phyloP scores from a whole-genome alignment of 768 basidiomycete genomes.

The Hericium coralloides region DNA sequence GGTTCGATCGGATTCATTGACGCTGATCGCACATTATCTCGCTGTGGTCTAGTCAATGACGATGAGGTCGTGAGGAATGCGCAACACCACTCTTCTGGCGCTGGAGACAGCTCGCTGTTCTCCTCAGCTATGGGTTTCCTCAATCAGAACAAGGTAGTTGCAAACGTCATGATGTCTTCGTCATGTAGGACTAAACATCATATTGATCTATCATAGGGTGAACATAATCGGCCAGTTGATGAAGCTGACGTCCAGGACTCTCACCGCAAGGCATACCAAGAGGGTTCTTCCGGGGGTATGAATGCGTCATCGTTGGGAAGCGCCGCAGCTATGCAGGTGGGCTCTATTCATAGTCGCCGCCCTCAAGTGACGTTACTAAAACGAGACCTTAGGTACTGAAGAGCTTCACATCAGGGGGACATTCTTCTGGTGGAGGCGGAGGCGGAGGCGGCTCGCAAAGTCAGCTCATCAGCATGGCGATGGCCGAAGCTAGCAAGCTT shows the following conservation, averaged over 20 bases:
- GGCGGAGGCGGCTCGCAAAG: slow-evolving; percentile 39
- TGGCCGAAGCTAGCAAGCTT: slow-evolving; percentile 72
- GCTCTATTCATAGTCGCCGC: neutral
- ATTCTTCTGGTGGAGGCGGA: slow-evolving; percentile 16
- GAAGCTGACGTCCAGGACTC: slow-evolving; percentile 54
- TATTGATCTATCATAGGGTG: slow-evolving; percentile 25
- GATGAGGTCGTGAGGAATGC: slow-evolving; percentile 54
- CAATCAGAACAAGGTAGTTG: slow-evolving; percentile 39
- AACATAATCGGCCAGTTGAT: slow-evolving; percentile 54
- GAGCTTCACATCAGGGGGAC: slow-evolving; percentile 55
- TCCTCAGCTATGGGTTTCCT: slow-evolving; percentile 45
- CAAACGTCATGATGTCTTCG: neutral
- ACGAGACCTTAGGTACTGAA: slow-evolving; percentile 43
- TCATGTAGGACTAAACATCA: neutral
- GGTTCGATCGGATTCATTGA: neutral
- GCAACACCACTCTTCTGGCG: slow-evolving; percentile 33
- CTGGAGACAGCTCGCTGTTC: slow-evolving; percentile 51
- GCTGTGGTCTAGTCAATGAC: slow-evolving; percentile 44
- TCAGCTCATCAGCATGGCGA: slow-evolving; percentile 76
- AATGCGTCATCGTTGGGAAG: slow-evolving; percentile 58
- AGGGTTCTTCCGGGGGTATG: slow-evolving; percentile 41
- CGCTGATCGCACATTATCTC: slow-evolving; percentile 4
- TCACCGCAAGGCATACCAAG: slow-evolving; percentile 53
- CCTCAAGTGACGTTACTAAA: neutral
- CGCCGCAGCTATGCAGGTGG: slow-evolving; percentile 70